Evolutionary conservation across 768 basidiomycete genomes (phyloP).

Genomic region (Hydnomerulius pinastri): DNA sequence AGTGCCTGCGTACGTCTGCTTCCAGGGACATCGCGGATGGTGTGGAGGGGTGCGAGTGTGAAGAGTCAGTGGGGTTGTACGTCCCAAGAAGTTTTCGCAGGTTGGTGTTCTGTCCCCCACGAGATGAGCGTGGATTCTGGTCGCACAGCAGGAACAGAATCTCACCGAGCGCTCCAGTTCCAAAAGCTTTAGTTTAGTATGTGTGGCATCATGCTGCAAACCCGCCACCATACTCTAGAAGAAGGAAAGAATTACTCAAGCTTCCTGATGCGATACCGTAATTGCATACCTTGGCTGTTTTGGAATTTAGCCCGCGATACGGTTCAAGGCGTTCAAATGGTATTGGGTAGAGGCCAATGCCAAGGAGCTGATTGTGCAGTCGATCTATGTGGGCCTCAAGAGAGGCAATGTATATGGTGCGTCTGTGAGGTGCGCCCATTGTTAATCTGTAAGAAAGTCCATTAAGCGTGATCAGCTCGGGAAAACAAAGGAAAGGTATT

Average conservation of each 20-base stretch:
- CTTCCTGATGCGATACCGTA: neutral
- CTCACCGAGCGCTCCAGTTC: conserved; percentile 72
- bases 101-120: conserved; percentile 28
- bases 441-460: conserved; percentile 50
- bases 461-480: neutral
- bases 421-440: conserved; percentile 65
- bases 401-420: conserved; percentile 70
- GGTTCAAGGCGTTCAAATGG: conserved; percentile 56
- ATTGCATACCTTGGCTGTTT: conserved; percentile 65
- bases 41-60: conserved; percentile 23
- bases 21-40: conserved; percentile 31
- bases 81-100: conserved; percentile 33
- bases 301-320: conserved; percentile 72
- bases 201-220: conserved; percentile 63
- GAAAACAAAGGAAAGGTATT: neutral
- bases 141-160: conserved; percentile 26
- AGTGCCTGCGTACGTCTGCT: conserved; percentile 36
- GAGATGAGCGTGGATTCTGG: neutral
- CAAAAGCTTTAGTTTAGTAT: conserved; percentile 60
- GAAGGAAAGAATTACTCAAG: neutral
- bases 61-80: conserved; percentile 16
- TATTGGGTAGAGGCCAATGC: conserved; percentile 58
- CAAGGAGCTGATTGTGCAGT: conserved; percentile 59
- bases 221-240: conserved; percentile 72
- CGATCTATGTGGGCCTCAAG: conserved; percentile 73